Evolutionary conservation across 2,329 filamentous ascomycete genomes (phyloP), one percentile per base, ranked within the genome.

Genomic region (Exophiala mesophila): DNA sequence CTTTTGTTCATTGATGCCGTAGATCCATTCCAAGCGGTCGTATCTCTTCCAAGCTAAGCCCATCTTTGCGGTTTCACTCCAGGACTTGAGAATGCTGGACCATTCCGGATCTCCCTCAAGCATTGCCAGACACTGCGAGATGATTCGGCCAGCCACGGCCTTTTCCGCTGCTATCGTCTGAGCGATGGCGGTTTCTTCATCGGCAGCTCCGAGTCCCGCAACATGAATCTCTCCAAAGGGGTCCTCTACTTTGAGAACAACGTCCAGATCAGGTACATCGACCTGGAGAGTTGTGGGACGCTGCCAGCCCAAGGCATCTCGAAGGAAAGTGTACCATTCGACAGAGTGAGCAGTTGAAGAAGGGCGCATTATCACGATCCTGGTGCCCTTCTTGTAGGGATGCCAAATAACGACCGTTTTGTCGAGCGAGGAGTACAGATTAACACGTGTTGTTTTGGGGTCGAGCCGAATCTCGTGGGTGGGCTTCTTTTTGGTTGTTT

Each of bases 1-100:
- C 47, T 76, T 77, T 51, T 78, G 72, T 57, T 84, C 80, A 39
- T 82, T 80, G 8, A 68, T 67, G 12, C 80, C 80, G 58, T 81
- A 72, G 3, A 84, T 68, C 80, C 80, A 84, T 61, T 84, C 80
- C 12, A 84, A 64, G 17, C 80, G 71, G 55, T 84, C 80, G 55
- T 83, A 84, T 33, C 80, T 70, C 59, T 80, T 81, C 80, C 80
- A 84, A 3, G 78, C 80, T 35, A 84, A 68, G 3, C 80, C 80
- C 57, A 83, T 77, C 18, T 73, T 73, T 45, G 77, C 72, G 16
- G 71, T 64, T 37, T 70, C 70, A 3, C 70, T 67, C 80, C 80
- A 83, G n/a, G 66, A 59, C 24, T 74, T 68, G 9, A 83, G 56
- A 2, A 83, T 70, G 35, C 78, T 70, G 5, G 68, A 62, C 77